Conservation (phyloP, 140 eudicot species). For the Senecio squalidus region DNA sequence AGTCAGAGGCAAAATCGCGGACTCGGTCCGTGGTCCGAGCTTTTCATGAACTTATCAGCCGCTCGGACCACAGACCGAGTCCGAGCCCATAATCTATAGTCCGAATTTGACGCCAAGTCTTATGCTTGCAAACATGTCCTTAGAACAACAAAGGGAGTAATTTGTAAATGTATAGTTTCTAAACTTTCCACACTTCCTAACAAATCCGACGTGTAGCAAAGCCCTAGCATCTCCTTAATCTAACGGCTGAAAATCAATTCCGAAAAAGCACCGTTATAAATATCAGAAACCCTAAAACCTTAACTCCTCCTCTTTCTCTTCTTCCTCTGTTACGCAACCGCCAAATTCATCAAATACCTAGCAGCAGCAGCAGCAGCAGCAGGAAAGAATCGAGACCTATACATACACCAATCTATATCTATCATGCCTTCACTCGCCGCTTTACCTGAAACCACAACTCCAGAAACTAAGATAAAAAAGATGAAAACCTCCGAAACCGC, state of each 20-base stretch:
- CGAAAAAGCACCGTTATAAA: conserved; percentile 16
- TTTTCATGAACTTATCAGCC: too few relatives aligned
- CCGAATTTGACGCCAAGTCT: too few relatives aligned
- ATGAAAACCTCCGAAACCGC: conserved; percentile 31
- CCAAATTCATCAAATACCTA: conserved; percentile 12
- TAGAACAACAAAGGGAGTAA: too few relatives aligned
- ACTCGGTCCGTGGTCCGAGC: too few relatives aligned
- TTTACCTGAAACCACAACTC: conserved; percentile 21
- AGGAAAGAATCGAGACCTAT: not conserved
- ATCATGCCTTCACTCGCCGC: conserved; percentile 44
- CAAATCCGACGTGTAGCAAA: conserved; percentile 21
- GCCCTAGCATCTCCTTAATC: conserved; percentile 14
- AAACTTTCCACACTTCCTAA: not conserved
- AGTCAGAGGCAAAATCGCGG: too few relatives aligned
- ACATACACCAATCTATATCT: not conserved
- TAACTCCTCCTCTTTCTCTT: conserved; percentile 33
- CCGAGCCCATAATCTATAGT: too few relatives aligned
- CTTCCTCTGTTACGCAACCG: conserved; percentile 32
- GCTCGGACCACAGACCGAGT: too few relatives aligned
- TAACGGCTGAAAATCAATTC: conserved; percentile 33
- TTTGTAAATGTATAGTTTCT: too few relatives aligned
- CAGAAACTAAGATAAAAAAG: conserved; percentile 41
- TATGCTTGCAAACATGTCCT: too few relatives aligned
- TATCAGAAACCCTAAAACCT: conserved; percentile 47
- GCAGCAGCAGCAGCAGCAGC: conserved; percentile 22